These are phyloP conservation scores for Capsella bursapastoris DNA, from an alignment of 345 rosid genomes.

Conservation along the genomic window DNA sequence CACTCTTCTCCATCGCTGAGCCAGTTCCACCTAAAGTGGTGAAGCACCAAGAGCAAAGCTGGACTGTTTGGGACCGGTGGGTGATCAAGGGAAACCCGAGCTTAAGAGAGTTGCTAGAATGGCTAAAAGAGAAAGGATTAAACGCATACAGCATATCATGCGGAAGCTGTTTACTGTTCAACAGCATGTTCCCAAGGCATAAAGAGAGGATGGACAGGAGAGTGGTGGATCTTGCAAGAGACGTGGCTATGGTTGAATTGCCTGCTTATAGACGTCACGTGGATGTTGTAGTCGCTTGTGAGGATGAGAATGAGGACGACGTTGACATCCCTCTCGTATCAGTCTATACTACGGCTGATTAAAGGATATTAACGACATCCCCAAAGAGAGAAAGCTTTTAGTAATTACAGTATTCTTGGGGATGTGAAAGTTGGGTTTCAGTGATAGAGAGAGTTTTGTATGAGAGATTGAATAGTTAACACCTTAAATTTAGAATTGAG, in stretches of 20 bases:
- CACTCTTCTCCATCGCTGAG: constrained; percentile 94
- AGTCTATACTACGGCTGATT: constrained; percentile 62
- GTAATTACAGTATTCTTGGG: constrained; percentile 14
- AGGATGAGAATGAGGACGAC: constrained; percentile 81
- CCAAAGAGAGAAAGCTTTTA: constrained; percentile 9
- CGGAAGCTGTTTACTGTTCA: constrained; percentile 85
- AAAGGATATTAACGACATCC: not conserved
- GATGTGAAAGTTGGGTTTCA: not conserved
- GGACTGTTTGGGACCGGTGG: constrained; percentile 99
- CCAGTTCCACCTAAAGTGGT: constrained; percentile 93
- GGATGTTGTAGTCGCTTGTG: constrained; percentile 94
- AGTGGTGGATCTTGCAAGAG: constrained; percentile 80
- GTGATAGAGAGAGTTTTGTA: constrained; percentile 35
- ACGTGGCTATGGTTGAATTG: constrained; percentile 82
- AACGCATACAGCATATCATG: constrained; percentile 92
- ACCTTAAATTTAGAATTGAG: constrained; percentile 22
- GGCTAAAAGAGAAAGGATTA: constrained; percentile 81
- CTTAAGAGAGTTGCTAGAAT: constrained; percentile 68
- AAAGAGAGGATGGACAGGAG: constrained; percentile 80
- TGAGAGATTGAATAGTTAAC: constrained; percentile 19
- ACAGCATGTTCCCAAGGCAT: constrained; percentile 88
- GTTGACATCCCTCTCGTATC: constrained; percentile 89
- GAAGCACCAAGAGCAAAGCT: constrained; percentile 80
- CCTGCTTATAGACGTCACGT: constrained; percentile 73
- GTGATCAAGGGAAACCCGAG: constrained; percentile 72